Evolutionary conservation across 83 land plant genomes (phyloP).

Genomic region (Isoetes engelmannii): DNA sequence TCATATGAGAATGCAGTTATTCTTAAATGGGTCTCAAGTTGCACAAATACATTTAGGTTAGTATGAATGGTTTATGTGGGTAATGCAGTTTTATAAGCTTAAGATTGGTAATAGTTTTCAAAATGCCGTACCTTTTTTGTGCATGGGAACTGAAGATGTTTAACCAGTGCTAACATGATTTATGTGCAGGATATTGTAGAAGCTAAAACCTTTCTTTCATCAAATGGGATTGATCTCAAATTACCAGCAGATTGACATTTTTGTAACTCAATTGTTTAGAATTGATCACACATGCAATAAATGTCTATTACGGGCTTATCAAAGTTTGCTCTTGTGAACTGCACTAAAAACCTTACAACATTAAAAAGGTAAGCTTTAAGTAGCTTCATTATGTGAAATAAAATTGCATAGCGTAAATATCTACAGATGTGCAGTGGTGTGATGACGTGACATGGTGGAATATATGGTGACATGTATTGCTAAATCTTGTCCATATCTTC

Average conservation of each 20-base stretch:
- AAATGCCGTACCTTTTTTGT: not conserved
- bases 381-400: not conserved
- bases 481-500: no score
- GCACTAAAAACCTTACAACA: not conserved
- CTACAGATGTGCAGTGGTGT: not conserved
- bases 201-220: constrained; percentile 16
- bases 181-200: constrained; percentile 27
- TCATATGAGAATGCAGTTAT: no score
- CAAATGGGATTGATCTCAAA: constrained; percentile 19
- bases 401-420: not conserved
- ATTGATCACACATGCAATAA: not conserved
- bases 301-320: no score
- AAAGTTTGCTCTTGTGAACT: not conserved
- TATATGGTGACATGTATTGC: not conserved
- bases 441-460: not conserved
- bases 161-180: not conserved
- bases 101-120: no score
- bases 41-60: no score
- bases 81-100: no score
- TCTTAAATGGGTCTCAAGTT: no score
- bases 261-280: not conserved
- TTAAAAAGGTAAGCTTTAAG: not conserved
- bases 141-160: constrained; percentile 2
- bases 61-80: no score
- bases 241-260: not conserved